These are phyloP conservation scores for Cymodocea nodosa DNA, from an alignment of 116 monocot species.

Conservation along the genomic window DNA sequence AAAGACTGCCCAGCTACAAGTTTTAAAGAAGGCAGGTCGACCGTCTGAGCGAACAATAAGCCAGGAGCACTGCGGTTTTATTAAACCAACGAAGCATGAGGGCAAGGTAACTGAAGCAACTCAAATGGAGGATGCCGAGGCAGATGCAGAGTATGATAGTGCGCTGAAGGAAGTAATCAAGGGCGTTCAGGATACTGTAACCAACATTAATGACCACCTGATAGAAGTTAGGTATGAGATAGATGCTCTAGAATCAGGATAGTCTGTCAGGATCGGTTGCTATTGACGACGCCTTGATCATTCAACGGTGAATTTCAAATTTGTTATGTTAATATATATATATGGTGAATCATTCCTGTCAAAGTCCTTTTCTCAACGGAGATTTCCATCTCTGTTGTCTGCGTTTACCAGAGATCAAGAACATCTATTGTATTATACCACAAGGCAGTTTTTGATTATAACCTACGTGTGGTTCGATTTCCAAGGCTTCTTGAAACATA, in stretches of 20 bases:
- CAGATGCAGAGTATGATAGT: constrained; percentile 63
- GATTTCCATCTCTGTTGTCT: too few relatives aligned
- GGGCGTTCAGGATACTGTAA: constrained; percentile 74
- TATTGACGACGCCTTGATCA: too few relatives aligned
- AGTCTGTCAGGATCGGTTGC: neutral
- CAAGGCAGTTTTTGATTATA: too few relatives aligned
- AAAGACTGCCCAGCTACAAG: constrained; percentile 75
- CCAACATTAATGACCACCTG: constrained; percentile 72
- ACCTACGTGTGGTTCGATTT: too few relatives aligned
- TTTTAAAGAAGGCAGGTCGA: constrained; percentile 73
- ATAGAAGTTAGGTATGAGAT: constrained; percentile 91
- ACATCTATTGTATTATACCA: too few relatives aligned
- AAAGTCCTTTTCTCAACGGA: too few relatives aligned
- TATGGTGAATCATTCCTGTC: too few relatives aligned
- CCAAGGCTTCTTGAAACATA: too few relatives aligned
- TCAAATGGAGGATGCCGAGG: constrained; percentile 76
- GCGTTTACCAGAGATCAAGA: too few relatives aligned
- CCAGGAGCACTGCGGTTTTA: constrained; percentile 46
- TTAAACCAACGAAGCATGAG: constrained; percentile 26
- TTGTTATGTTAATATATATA: too few relatives aligned
- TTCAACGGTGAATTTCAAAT: too few relatives aligned
- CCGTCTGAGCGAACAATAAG: constrained; percentile 74
- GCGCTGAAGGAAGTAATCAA: constrained; percentile 77
- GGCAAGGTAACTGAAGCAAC: constrained; percentile 67
- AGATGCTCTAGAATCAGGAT: constrained; percentile 49